A percentile compares a stretch with the other conserved stretches of the same genome.
Evolutionary conservation across 148 eudicot species (phyloP).

Genomic region (Fagopyrum homotropicum): DNA sequence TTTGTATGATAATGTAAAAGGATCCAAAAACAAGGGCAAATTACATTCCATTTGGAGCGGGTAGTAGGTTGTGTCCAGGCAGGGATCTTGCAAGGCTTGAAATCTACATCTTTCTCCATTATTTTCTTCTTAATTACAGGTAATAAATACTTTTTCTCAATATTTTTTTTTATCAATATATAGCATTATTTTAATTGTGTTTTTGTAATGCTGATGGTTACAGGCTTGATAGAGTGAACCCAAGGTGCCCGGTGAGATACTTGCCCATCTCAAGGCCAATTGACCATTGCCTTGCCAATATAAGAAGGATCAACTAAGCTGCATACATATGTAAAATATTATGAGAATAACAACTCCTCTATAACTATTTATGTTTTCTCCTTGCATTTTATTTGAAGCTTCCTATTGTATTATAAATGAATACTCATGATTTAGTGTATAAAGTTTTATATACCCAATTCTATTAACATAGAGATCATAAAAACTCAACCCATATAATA

Average conservation of each 20-base stretch:
- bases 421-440: neutral
- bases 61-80: slow-evolving; percentile 50
- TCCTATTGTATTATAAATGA: neutral
- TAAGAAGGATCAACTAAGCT: slow-evolving; percentile 11
- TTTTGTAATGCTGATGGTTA: neutral
- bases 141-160: neutral
- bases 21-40: slow-evolving; percentile 31
- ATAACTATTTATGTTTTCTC: neutral
- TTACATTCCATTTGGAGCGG: slow-evolving; percentile 51
- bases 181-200: neutral
- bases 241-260: slow-evolving; percentile 22
- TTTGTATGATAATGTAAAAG: neutral
- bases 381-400: neutral
- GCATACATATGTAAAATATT: neutral
- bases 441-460: neutral
- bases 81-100: slow-evolving; percentile 44
- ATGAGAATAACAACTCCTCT: slow-evolving; percentile 1
- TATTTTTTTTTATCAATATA: neutral
- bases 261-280: slow-evolving; percentile 34
- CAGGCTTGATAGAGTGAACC: slow-evolving; percentile 33
- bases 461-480: no score
- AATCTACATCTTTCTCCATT: slow-evolving; percentile 39
- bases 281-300: slow-evolving; percentile 32
- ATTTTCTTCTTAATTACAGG: slow-evolving; percentile 50
- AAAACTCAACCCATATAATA: no score